Evolutionary conservation across 257 asterid species (phyloP).

Genomic region (Lycium ferocissimum): DNA sequence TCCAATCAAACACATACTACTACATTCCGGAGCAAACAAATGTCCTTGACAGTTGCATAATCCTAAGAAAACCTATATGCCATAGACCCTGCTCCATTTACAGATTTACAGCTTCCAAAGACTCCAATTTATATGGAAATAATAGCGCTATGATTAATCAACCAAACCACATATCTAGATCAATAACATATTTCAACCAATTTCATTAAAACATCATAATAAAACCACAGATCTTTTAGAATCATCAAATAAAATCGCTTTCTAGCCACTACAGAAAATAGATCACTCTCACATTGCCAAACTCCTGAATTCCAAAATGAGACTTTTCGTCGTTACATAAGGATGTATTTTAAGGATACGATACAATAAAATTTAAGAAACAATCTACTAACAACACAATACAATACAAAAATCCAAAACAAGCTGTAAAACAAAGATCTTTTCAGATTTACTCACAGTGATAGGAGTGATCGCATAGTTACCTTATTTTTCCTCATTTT

Average conservation of each 20-base stretch:
- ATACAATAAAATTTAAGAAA: too few species aligned
- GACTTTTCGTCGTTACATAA: too few species aligned
- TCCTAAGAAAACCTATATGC: not conserved
- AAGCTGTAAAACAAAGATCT: not conserved
- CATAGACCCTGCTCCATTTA: not conserved
- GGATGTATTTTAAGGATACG: too few species aligned
- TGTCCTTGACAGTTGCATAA: not conserved
- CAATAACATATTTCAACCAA: not conserved
- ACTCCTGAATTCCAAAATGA: not conserved
- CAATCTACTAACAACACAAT: too few species aligned
- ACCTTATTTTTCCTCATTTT: too few species aligned
- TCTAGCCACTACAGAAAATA: not conserved
- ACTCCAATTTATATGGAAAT: not conserved
- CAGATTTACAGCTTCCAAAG: not conserved
- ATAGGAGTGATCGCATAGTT: too few species aligned
- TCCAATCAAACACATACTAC: not conserved
- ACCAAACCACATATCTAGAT: slow-evolving; percentile 11
- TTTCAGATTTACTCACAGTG: not conserved
- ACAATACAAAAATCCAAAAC: too few species aligned
- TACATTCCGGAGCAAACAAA: not conserved
- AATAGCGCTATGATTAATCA: not conserved
- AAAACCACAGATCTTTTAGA: slow-evolving; percentile 6
- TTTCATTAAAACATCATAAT: not conserved
- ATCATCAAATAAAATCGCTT: not conserved
- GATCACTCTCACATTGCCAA: not conserved